Evolutionary conservation across 495 filamentous ascomycete species (phyloP), one percentile per base, ranked within the genome.

Genomic region (Parathielavia hyrcaniae): DNA sequence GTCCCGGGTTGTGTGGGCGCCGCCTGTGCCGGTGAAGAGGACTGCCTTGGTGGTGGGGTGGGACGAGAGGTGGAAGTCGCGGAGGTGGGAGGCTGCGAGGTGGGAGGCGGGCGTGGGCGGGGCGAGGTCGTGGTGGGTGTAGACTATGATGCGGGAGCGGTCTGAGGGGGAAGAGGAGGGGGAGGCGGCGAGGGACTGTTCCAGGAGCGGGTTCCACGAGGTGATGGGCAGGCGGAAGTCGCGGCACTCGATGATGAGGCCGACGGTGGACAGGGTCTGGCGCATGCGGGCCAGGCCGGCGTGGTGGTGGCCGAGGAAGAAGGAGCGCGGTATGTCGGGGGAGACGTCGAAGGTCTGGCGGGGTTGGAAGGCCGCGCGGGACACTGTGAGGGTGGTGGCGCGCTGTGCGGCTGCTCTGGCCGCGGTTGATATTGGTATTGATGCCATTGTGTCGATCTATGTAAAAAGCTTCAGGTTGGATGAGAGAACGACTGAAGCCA

Each of bases 291-390:
- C 75, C 20, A 97, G 76, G n/a, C 88, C 93, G 38, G 87, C 78
- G 45, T 80, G 78, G 77, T 99, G 93, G 70, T 99, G 93, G 56
- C 93, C 93, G n/a, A 97, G 83, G 78, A 86, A 99, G 77, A 97
- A 99, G 55, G 95, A 93, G 23, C 89, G 83, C 14, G 89, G 87
- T 56, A 97, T 83, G 36, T 82, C 82, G 12, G 65, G 34, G 10
- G 78, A 80, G 40, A 76, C 71, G 54, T 86, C 79, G 70, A 93
- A 97, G 10, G 74, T 69, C 41, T 71, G 67, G 55, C 93, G 89
- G 1, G 95, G 90, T 17, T 85, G 62, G 71, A 97, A 97, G 53
- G 66, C 58, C 58, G 73, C 53, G 52, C 45, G 60, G n/a, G 55
- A 50, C 5, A 59, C 60, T 14, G 57, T 64, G 30, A 68, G 57